Conservation (phyloP, 169 alveolate species). For the Cryptosporidium tyzzeri region DNA sequence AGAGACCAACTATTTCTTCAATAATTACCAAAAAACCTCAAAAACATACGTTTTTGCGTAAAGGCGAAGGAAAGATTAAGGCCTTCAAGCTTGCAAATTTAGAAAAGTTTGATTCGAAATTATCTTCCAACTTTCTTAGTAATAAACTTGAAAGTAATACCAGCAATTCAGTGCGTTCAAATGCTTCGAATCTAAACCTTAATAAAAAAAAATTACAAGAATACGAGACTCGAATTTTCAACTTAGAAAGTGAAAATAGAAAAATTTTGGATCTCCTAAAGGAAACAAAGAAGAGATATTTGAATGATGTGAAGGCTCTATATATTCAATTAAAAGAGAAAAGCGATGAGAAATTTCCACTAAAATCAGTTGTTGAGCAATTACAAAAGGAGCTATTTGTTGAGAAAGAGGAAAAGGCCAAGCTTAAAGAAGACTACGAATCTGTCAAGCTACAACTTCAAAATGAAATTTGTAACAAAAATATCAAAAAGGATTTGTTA, state of each 20-base stretch:
- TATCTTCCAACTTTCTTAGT: background rate
- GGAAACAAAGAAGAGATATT: constrained; percentile 37
- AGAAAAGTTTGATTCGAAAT: constrained; percentile 33
- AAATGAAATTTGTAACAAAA: constrained; percentile 43
- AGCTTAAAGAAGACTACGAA: constrained; percentile 51
- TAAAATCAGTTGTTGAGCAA: constrained; percentile 53
- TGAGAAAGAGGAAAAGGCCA: constrained; percentile 55
- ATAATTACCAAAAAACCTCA: constrained; percentile 8
- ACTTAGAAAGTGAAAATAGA: constrained; percentile 37
- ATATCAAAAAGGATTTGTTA: constrained; percentile 41
- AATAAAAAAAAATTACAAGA: constrained; percentile 17
- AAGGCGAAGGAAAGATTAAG: constrained; percentile 63
- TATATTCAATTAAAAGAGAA: constrained; percentile 53
- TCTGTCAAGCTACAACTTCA: constrained; percentile 32
- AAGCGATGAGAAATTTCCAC: constrained; percentile 62
- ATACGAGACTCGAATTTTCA: constrained; percentile 18
- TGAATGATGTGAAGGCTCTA: constrained; percentile 34
- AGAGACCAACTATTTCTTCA: constrained; percentile 53
- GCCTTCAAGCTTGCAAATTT: background rate
- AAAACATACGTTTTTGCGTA: constrained; percentile 38
- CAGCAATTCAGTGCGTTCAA: background rate
- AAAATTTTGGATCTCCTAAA: constrained; percentile 6
- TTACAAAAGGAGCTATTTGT: constrained; percentile 55
- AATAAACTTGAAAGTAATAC: constrained; percentile 6
- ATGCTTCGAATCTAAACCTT: background rate